These are phyloP conservation scores for Lipomyces mesembrius DNA, from an alignment of 805 yeast species.

Conservation along the genomic window DNA sequence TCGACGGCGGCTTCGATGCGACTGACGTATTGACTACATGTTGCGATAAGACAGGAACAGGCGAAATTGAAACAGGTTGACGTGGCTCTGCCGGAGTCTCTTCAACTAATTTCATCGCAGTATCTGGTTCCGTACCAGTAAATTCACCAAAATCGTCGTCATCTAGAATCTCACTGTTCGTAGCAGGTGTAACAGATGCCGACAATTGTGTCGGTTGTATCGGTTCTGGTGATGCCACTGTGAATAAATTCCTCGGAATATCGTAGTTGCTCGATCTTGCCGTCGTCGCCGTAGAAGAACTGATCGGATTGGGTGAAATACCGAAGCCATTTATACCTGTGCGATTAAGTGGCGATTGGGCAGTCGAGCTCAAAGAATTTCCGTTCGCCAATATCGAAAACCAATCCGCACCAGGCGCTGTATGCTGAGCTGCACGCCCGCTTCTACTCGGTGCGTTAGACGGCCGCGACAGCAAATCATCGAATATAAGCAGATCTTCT, in stretches of 20 bases:
- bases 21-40: background rate
- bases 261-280: slow-evolving; percentile 5
- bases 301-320: background rate
- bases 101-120: background rate
- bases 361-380: background rate
- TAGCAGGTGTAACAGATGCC: background rate
- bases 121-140: slow-evolving; percentile 4
- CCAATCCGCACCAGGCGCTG: slow-evolving; percentile 19
- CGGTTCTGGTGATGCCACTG: slow-evolving; percentile 4
- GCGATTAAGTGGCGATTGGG: background rate
- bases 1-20: background rate
- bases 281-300: background rate
- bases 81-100: background rate
- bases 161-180: background rate
- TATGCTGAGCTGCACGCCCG: slow-evolving; percentile 2
- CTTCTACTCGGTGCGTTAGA: background rate
- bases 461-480: slow-evolving; percentile 26
- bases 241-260: slow-evolving; percentile 11
- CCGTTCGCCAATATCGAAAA: slow-evolving; percentile 15
- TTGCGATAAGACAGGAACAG: background rate
- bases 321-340: background rate
- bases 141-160: slow-evolving; percentile 33
- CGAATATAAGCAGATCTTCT: slow-evolving; percentile 33
- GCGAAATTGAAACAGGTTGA: slow-evolving; percentile 3
- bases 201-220: background rate